Evolutionary conservation across 225 moss, liverwort and hornwort genomes (phyloP).

Genomic region (Asterella californica): DNA sequence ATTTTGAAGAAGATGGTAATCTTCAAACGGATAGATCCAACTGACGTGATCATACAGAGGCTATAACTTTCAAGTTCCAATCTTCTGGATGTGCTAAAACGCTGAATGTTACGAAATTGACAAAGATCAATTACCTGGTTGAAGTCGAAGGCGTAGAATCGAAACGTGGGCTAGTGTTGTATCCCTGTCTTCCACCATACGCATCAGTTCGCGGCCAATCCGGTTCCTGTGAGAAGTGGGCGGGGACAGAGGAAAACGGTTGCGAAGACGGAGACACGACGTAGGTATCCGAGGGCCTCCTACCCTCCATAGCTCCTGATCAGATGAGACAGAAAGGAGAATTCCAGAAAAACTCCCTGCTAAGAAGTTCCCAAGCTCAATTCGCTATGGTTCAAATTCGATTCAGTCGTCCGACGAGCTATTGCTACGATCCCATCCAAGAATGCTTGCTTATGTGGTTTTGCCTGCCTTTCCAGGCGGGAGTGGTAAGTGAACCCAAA

Average conservation of each 20-base stretch:
- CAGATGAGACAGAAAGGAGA: not conserved
- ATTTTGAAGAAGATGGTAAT: not conserved
- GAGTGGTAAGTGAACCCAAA: not conserved
- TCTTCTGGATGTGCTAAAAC: not conserved
- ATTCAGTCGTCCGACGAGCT: not conserved
- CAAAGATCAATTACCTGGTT: constrained; percentile 27
- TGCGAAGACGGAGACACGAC: constrained; percentile 22
- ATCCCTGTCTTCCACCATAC: constrained; percentile 20
- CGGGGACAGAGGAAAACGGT: constrained; percentile 35
- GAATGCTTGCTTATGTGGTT: not conserved
- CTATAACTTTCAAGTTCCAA: not conserved
- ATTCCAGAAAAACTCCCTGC: not conserved
- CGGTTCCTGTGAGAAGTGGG: not conserved
- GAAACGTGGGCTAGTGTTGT: constrained; percentile 22
- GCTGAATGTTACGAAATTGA: not conserved
- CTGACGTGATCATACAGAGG: not conserved
- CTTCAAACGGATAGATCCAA: not conserved
- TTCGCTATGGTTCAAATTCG: not conserved
- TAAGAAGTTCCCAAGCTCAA: not conserved
- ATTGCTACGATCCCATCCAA: not conserved
- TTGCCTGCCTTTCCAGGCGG: not conserved
- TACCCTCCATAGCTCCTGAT: constrained; percentile 25
- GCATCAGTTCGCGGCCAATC: constrained; percentile 18
- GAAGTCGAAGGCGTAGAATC: constrained; percentile 19
- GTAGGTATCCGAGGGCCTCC: constrained; percentile 13